These are phyloP conservation scores for Parathielavia hyrcaniae DNA, from an alignment of 495 filamentous ascomycete genomes.

Conservation along the genomic window DNA sequence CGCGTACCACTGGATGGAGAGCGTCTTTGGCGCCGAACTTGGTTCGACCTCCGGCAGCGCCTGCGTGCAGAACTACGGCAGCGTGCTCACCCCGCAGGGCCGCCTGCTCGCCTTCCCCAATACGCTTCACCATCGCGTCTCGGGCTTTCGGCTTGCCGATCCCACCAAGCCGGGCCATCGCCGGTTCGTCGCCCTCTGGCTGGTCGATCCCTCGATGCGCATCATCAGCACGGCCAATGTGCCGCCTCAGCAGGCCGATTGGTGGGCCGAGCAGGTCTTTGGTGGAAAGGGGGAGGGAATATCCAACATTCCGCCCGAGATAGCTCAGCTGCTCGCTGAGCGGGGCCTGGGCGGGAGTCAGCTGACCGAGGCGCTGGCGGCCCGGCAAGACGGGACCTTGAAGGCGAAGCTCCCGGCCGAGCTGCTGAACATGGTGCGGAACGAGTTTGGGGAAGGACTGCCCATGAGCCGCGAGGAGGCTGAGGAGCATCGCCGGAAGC, in stretches of 20 bases:
- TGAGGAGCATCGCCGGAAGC: conserved; percentile 37
- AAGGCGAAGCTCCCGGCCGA: conserved; percentile 33
- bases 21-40: conserved; percentile 25
- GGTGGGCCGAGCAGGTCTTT: conserved; percentile 35
- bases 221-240: conserved; percentile 53
- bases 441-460: conserved; percentile 19
- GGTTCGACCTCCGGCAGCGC: neutral
- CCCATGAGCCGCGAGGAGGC: conserved; percentile 43
- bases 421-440: conserved; percentile 35
- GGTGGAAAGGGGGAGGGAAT: neutral
- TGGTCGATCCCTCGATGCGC: conserved; percentile 48
- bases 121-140: conserved; percentile 48
- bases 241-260: conserved; percentile 45
- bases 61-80: conserved; percentile 34
- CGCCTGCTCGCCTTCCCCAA: conserved; percentile 41
- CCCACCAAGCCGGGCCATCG: conserved; percentile 47
- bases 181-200: conserved; percentile 50
- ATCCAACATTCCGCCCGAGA: conserved; percentile 20
- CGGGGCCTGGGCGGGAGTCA: conserved; percentile 21
- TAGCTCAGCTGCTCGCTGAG: conserved; percentile 35
- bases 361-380: conserved; percentile 17
- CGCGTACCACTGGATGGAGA: conserved; percentile 25
- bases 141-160: conserved; percentile 46
- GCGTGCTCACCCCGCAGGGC: conserved; percentile 31
- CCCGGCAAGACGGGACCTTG: conserved; percentile 1